Conservation (phyloP, 2,329 filamentous ascomycete species). For the Aspergillus caelatus region DNA sequence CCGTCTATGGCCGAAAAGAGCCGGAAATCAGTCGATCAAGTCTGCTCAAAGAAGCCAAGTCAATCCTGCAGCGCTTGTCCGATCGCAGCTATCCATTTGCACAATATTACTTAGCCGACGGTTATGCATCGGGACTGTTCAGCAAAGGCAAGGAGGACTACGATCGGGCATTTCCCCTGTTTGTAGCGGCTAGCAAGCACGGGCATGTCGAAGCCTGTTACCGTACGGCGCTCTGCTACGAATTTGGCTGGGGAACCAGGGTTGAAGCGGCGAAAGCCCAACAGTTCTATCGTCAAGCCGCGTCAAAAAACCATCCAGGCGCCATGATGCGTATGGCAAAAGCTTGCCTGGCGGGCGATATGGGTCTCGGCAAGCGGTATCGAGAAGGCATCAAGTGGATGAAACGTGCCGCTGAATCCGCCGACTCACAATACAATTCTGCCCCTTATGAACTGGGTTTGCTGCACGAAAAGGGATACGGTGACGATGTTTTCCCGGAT, state of each 20-base stretch:
- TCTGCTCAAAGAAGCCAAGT: conserved; percentile 81
- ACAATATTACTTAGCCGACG: conserved; percentile 95
- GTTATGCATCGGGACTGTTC: conserved; percentile 91
- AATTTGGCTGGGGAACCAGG: conserved; percentile 95
- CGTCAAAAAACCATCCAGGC: conserved; percentile 91
- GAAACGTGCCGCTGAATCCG: conserved; percentile 86
- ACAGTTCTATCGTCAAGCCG: conserved; percentile 87
- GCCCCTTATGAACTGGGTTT: conserved; percentile 89
- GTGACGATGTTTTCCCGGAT: conserved; percentile 91
- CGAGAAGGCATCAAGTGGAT: conserved; percentile 95
- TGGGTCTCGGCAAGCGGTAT: conserved; percentile 81
- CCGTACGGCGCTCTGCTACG: conserved; percentile 90
- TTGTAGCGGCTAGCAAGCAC: conserved; percentile 91
- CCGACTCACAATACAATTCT: conserved; percentile 87
- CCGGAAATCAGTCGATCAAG: conserved; percentile 60
- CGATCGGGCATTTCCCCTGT: conserved; percentile 87
- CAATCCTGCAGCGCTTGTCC: conserved; percentile 82
- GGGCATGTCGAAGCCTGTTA: conserved; percentile 96
- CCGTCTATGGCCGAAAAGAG: conserved; percentile 24
- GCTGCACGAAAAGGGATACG: conserved; percentile 89
- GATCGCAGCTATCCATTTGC: conserved; percentile 93
- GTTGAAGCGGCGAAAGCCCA: conserved; percentile 89
- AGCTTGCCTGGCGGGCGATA: conserved; percentile 85
- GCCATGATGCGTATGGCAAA: conserved; percentile 91
- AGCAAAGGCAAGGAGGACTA: conserved; percentile 93